A percentile compares a stretch with the other conserved stretches of the same genome.
These are phyloP conservation scores for Sordaria brevicollis DNA, from an alignment of 495 filamentous ascomycete genomes.

Conservation along the genomic window DNA sequence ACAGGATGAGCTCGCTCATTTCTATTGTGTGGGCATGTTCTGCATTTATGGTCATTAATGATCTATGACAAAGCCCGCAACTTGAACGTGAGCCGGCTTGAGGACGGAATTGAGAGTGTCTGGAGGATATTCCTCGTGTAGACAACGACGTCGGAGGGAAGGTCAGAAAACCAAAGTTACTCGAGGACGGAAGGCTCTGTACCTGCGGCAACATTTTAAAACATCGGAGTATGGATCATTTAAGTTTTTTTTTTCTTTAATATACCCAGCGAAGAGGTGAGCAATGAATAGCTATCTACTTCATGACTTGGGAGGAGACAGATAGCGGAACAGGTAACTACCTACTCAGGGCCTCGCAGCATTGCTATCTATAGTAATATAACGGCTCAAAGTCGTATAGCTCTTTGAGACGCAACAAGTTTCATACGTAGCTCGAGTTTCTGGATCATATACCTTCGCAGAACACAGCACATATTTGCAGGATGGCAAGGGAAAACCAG, in stretches of 20 bases:
- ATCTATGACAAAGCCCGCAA: no score
- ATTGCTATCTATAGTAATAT: background rate
- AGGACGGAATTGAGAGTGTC: slow-evolving; percentile 1
- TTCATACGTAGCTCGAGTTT: background rate
- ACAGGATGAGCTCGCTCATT: background rate
- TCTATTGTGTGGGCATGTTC: no score
- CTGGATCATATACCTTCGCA: background rate
- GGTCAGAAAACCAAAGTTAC: background rate
- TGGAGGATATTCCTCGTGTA: background rate
- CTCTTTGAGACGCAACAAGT: background rate
- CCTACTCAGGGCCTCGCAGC: background rate
- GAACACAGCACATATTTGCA: background rate
- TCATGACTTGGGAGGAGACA: background rate
- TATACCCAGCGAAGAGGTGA: slow-evolving; percentile 1
- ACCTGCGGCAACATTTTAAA: background rate
- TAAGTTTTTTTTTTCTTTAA: background rate
- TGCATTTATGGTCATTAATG: no score
- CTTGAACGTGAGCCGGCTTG: no score
- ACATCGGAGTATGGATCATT: slow-evolving; percentile 1
- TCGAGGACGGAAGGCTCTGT: background rate
- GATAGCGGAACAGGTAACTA: background rate
- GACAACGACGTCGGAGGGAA: background rate
- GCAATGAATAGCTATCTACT: background rate
- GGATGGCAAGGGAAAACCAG: background rate
- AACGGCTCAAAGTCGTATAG: background rate